Evolutionary conservation across 2,329 filamentous ascomycete species (phyloP).

Genomic region (Spiromastix sp.): DNA sequence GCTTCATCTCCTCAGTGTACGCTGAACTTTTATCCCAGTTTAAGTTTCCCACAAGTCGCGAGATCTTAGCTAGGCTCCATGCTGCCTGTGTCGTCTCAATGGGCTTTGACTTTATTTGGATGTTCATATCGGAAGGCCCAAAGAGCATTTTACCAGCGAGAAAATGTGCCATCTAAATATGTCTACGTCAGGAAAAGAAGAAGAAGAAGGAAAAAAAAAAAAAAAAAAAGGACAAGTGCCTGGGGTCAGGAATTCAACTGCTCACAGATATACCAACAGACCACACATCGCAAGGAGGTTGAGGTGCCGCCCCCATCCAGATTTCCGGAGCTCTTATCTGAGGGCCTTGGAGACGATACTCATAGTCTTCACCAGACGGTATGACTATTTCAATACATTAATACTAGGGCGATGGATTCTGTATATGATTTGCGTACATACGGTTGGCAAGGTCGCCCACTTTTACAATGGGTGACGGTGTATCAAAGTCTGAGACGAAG

Average conservation of each 20-base stretch:
- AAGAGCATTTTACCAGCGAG: slow-evolving; percentile 5
- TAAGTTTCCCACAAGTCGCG: slow-evolving; percentile 5
- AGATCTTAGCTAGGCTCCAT: slow-evolving; percentile 9
- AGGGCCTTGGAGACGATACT: slow-evolving; percentile 5
- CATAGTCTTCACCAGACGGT: neutral
- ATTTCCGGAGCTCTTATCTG: slow-evolving; percentile 9
- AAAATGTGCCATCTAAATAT: slow-evolving; percentile 8
- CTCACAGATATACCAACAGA: slow-evolving; percentile 9
- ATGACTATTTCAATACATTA: slow-evolving; percentile 6
- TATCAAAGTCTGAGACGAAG: slow-evolving; percentile 6
- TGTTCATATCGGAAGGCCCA: slow-evolving; percentile 5
- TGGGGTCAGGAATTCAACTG: slow-evolving; percentile 2
- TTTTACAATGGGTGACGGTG: slow-evolving; percentile 6
- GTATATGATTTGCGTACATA: slow-evolving; percentile 2
- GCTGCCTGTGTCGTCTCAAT: slow-evolving; percentile 7
- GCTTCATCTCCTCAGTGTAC: slow-evolving; percentile 8
- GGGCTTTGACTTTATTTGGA: slow-evolving; percentile 1
- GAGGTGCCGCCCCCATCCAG: slow-evolving; percentile 7
- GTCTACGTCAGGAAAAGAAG: neutral
- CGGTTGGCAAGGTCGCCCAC: slow-evolving; percentile 7
- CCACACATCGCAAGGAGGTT: slow-evolving; percentile 9
- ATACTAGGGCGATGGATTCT: no score
- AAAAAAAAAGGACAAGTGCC: no score
- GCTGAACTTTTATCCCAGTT: slow-evolving; percentile 5
- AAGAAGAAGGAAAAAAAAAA: no score